These are phyloP conservation scores for Solanum megistacrolobum DNA, from an alignment of 257 asterid genomes.

Conservation along the genomic window DNA sequence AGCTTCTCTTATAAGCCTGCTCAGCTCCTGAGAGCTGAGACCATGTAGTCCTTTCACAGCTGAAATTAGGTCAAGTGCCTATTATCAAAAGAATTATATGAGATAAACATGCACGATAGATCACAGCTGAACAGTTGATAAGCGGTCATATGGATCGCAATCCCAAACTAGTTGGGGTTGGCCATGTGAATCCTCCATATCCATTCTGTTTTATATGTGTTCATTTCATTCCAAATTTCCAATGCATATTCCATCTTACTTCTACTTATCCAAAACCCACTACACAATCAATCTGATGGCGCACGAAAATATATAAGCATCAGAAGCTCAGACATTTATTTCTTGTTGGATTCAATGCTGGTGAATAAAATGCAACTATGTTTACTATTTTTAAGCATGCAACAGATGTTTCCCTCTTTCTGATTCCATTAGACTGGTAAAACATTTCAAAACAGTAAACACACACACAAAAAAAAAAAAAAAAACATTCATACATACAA, in stretches of 20 bases:
- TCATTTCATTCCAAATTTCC: background rate
- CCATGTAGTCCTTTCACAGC: constrained; percentile 80
- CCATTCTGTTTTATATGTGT: background rate
- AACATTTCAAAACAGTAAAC: background rate
- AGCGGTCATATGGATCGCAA: constrained; percentile 1
- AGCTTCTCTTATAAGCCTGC: constrained; percentile 68
- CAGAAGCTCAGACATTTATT: background rate
- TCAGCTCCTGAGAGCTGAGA: constrained; percentile 73
- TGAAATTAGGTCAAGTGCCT: constrained; percentile 79
- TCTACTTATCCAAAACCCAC: background rate
- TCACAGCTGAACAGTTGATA: background rate
- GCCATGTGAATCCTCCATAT: background rate
- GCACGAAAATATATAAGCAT: background rate
- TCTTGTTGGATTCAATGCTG: background rate
- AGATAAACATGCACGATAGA: background rate
- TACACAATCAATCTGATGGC: background rate
- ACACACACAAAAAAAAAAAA: background rate
- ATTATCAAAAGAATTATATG: constrained; percentile 3
- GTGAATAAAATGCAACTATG: background rate
- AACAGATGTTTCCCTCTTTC: background rate
- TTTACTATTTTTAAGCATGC: background rate
- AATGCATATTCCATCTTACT: background rate
- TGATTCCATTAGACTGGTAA: background rate
- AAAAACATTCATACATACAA: background rate
- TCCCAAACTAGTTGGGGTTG: constrained; percentile 3